Conservation (phyloP, 2,329 filamentous ascomycete species). For the Alternaria dauci region DNA sequence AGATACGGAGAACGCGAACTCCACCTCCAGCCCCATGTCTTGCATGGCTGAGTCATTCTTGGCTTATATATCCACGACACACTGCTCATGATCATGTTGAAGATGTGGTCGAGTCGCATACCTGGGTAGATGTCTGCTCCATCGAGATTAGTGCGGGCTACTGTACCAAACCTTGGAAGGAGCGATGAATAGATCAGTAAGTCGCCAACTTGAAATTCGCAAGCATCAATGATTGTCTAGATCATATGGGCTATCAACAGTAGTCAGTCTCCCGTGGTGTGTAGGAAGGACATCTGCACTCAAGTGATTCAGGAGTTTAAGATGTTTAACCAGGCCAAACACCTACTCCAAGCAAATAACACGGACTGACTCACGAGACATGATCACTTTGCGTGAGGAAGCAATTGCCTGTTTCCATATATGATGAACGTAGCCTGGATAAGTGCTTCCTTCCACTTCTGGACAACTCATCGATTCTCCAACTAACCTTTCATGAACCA, state of each 20-base stretch:
- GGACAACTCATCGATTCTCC: background rate
- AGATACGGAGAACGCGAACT: conserved; percentile 7
- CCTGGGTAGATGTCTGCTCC: background rate
- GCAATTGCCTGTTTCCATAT: background rate
- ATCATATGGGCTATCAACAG: background rate
- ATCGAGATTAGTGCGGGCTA: background rate
- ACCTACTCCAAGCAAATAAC: background rate
- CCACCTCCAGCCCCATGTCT: background rate
- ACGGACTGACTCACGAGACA: background rate
- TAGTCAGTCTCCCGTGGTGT: background rate
- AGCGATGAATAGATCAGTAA: background rate
- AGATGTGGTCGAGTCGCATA: background rate
- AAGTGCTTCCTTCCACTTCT: background rate
- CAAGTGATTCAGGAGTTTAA: background rate
- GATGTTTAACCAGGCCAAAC: background rate
- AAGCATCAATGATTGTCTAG: too few relatives aligned
- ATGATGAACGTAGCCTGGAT: background rate
- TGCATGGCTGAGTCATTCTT: background rate
- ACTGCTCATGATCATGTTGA: background rate
- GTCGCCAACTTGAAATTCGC: background rate
- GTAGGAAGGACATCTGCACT: background rate
- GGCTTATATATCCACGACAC: background rate
- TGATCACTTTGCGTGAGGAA: background rate
- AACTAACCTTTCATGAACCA: background rate
- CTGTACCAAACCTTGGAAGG: background rate